Conservation (phyloP, 2,329 filamentous ascomycete species). For the Alternaria infectoria region DNA sequence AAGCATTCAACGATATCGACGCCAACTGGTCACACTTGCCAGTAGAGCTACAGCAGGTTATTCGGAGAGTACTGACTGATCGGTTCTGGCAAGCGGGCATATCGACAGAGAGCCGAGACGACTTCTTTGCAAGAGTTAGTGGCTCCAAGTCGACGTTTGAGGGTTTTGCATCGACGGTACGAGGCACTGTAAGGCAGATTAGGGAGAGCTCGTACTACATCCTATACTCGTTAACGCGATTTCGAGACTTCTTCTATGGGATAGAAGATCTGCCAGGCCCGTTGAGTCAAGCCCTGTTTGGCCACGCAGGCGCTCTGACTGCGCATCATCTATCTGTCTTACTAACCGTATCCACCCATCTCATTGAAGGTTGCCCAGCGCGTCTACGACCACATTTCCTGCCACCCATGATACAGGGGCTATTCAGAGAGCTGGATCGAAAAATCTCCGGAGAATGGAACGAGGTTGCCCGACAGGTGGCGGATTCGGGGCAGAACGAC, state of each 20-base stretch:
- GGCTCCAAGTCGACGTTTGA: conserved; percentile 89
- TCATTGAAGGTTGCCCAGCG: conserved; percentile 91
- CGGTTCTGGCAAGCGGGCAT: conserved; percentile 99
- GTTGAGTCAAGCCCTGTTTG: conserved; percentile 82
- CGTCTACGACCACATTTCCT: conserved; percentile 79
- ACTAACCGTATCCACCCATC: conserved; percentile 82
- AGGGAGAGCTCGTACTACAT: conserved; percentile 94
- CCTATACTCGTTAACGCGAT: conserved; percentile 87
- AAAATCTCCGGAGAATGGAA: conserved; percentile 92
- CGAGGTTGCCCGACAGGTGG: conserved; percentile 64
- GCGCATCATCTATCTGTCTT: conserved; percentile 95
- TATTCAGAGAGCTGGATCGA: conserved; percentile 84
- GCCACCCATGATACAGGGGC: conserved; percentile 78
- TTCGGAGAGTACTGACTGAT: conserved; percentile 85
- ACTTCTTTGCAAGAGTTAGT: conserved; percentile 91
- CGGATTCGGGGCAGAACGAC: conserved; percentile 74
- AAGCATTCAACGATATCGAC: conserved; percentile 84
- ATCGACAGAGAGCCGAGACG: conserved; percentile 91
- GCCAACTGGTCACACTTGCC: conserved; percentile 80
- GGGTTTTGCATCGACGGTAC: conserved; percentile 90
- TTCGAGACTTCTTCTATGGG: conserved; percentile 91
- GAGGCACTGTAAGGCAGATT: conserved; percentile 86
- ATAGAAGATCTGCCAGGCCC: conserved; percentile 82
- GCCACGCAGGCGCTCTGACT: conserved; percentile 80
- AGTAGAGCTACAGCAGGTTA: conserved; percentile 75